Conservation (phyloP, 768 basidiomycete species). For the Rossbeevera mucosa region DNA sequence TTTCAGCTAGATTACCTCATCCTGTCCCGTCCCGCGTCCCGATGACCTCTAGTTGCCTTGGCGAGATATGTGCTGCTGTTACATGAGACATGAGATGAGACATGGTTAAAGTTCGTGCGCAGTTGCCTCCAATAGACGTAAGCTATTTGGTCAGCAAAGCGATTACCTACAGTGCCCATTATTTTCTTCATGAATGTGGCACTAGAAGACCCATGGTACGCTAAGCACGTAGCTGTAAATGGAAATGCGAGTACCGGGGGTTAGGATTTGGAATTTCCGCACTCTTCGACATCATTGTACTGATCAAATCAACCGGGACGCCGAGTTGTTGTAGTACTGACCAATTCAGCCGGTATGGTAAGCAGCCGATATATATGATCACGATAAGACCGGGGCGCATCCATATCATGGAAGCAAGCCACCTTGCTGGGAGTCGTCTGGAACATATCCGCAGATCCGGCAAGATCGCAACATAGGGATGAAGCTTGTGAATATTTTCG, state of each 20-base stretch:
- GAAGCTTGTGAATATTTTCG: not conserved
- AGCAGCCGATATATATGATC: not conserved
- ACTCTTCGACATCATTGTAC: not conserved
- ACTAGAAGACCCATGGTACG: no score
- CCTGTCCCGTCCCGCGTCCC: not conserved
- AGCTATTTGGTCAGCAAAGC: constrained; percentile 1
- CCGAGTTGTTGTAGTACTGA: not conserved
- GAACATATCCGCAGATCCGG: not conserved
- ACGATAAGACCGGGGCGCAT: constrained; percentile 10
- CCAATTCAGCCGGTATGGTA: not conserved
- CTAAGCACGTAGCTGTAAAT: not conserved
- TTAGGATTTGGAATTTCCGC: not conserved
- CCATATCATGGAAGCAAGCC: not conserved
- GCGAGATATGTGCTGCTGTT: not conserved
- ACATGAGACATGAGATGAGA: not conserved
- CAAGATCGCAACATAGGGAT: not conserved
- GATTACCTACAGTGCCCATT: not conserved
- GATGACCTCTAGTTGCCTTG: not conserved
- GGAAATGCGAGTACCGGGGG: not conserved
- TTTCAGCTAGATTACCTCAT: constrained; percentile 12
- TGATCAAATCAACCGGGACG: constrained; percentile 1
- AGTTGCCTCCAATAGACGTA: constrained; percentile 4
- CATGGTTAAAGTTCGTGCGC: constrained; percentile 1
- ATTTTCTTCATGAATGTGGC: not conserved
- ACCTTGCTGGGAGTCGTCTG: not conserved